Evolutionary conservation across 208 protist genomes (phyloP), one percentile per base, ranked within the genome.

Genomic region (Leishmania turanica): DNA sequence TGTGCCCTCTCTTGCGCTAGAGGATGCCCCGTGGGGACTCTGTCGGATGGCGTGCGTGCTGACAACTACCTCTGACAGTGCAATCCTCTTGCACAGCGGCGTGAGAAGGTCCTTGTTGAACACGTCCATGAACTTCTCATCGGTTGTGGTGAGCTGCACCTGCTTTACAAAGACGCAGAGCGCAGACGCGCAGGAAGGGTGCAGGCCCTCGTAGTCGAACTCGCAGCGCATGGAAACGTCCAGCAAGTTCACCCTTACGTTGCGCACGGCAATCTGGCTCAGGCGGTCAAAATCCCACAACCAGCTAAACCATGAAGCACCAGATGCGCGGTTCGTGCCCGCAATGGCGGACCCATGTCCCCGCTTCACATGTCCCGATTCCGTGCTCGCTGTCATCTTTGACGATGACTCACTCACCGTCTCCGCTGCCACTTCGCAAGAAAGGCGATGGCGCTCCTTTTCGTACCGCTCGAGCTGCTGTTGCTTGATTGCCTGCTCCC

Each of bases 161-260:
- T 93, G 82, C 19, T 89, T 80, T 5, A 95, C 53, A 75, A 81
- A 84, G 21, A 96, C 27, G 37, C 79, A 45, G 31, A 95, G 45
- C 6, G 88, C 87, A 31, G 84, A 83, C 7, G 91, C 87, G 49
- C 94, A 88, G 34, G 75, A 81, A 1, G 87, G 84, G 49, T 90
- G 82, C 42, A 96, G 88, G 60, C 90, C 92, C 24, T 86, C 76
- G 83, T 96, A 96, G 81, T 96, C 89, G 42, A 95, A 80, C 45
- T 93, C 74, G 66, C 95, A 95, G 27, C 80, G 81, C 21, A 93
- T n/a, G 13, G 84, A 88, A 60, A 97, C 80, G 73, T 93, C 77
- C 1, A 80, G 82, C 3, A 95, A 4, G 0, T 80, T 83, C 34
- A 97, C 69, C 71, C 87, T 80, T 13, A 91, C 84, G 76, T 96